Evolutionary conservation across 208 protist genomes (phyloP).

Genomic region (Wallacemonas sp.): DNA sequence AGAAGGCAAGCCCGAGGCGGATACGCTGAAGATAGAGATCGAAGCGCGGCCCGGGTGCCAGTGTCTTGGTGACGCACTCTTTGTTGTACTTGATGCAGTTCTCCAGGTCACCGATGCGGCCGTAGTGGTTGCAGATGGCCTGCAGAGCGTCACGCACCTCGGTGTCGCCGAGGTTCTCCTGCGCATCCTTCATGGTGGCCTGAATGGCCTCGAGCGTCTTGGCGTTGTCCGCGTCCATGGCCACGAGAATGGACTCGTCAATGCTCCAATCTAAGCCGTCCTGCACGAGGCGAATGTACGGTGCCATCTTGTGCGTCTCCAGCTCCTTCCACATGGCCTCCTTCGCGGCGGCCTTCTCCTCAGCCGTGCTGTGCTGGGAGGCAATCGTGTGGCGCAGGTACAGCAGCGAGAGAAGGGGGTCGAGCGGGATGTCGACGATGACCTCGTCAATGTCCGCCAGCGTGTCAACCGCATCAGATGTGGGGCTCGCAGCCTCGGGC

Average conservation of each 20-base stretch:
- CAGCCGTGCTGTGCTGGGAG: conserved; percentile 69
- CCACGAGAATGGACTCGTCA: conserved; percentile 55
- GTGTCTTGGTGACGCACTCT: conserved; percentile 93
- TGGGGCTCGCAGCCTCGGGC: neutral
- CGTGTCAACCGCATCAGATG: conserved; percentile 30
- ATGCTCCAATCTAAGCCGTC: conserved; percentile 79
- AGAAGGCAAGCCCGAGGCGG: conserved; percentile 96
- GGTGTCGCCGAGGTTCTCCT: conserved; percentile 96
- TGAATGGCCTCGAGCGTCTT: conserved; percentile 80
- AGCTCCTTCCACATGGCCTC: conserved; percentile 71
- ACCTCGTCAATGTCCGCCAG: conserved; percentile 30
- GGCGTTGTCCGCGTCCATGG: conserved; percentile 83
- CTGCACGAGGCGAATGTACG: conserved; percentile 83
- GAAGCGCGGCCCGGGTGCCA: conserved; percentile 94
- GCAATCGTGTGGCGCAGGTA: conserved; percentile 81
- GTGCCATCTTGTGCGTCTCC: conserved; percentile 84
- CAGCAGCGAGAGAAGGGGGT: conserved; percentile 83
- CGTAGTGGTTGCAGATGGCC: conserved; percentile 92
- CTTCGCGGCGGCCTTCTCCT: conserved; percentile 74
- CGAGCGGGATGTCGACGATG: conserved; percentile 52
- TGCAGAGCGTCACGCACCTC: conserved; percentile 96
- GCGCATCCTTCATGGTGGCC: conserved; percentile 91
- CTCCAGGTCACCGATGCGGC: conserved; percentile 96
- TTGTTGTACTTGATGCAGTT: conserved; percentile 89
- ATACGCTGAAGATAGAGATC: conserved; percentile 97